Evolutionary conservation across 352 stramenopile genomes (phyloP), one percentile per base, ranked within the genome.

Genomic region (Globisporangium ultimum): DNA sequence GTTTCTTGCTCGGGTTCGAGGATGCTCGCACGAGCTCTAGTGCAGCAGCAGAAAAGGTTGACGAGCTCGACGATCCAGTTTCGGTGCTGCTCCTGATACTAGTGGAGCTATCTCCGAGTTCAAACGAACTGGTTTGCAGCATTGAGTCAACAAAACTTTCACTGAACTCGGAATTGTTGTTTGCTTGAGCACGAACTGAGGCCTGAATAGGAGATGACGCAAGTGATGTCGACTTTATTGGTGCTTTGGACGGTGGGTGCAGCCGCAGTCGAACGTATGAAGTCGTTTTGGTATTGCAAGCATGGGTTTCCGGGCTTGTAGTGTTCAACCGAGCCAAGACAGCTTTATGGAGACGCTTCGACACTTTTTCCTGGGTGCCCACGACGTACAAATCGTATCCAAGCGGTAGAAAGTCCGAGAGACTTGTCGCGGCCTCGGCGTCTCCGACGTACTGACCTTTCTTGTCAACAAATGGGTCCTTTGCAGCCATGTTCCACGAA

Each of bases 301-400:
- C 50, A 9, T 46, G 7, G 20, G 56, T 53, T 43, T 60, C 45
- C 10, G 54, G 24, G 24, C 24, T 32, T 36, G 34, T 63, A 6
- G 20, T 67, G 53, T 87, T 66, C 1, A 89, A 61, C 8, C 76
- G 71, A 6, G 70, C 72, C 1, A 85, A 66, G 17, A 91, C 68
- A 11, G 76, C 79, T 1, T 60, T 50, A 53, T 91, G 70, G 11
- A 91, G 59, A 51, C 84, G 67, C 42, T 89, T 86, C 22, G 76
- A 86, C 13, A 86, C 70, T 38, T 86, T 87, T 46, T 91, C 84
- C 43, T 93, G 81, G 1, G 82, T 84, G 0, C 80, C 80, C 17
- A 93, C 60, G 7, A 87, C 75, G 57, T 93, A 91, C 28, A 93
- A 53, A 53, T 93, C 78, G 64, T 91, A 93, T 6, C 79, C 81